Percentiles rank a stretch among this genome's conserved stretches.
These are phyloP conservation scores for Alternaria dauci DNA, from an alignment of 2,329 filamentous ascomycete species.

Conservation along the genomic window DNA sequence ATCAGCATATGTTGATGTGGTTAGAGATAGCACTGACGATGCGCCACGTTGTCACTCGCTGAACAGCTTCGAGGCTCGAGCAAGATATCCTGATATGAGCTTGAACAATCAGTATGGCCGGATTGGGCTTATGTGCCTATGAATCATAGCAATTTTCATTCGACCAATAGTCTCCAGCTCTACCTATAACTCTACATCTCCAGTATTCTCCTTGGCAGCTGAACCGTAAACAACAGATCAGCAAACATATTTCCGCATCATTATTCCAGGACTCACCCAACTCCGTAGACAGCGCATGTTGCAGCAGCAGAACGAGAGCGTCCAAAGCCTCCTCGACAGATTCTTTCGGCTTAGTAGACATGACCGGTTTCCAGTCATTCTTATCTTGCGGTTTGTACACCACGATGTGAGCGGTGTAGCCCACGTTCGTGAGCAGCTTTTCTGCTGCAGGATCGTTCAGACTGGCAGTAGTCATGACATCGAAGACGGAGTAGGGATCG, in stretches of 20 bases:
- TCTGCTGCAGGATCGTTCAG: not conserved
- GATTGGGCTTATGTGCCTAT: too few species aligned
- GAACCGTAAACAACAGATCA: too few species aligned
- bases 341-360: not conserved
- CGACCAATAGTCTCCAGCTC: rapidly evolving
- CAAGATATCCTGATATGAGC: too few species aligned
- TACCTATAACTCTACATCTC: too few species aligned
- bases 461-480: too few species aligned
- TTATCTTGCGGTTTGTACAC: not conserved
- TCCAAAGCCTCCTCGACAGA: not conserved
- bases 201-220: too few species aligned
- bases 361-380: not conserved
- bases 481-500: too few species aligned
- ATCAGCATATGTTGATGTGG: rapidly evolving
- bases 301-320: not conserved
- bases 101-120: too few species aligned
- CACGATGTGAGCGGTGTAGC: not conserved
- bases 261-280: not conserved
- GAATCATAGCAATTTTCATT: too few species aligned
- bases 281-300: not conserved
- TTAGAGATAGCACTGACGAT: too few species aligned
- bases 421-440: not conserved
- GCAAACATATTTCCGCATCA: too few species aligned
- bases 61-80: rapidly evolving
- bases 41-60: too few species aligned